Percentiles rank a stretch among this genome's conserved stretches.
These are phyloP conservation scores for Peronospora belbahrii DNA, from an alignment of 352 stramenopile species.

Conservation along the genomic window DNA sequence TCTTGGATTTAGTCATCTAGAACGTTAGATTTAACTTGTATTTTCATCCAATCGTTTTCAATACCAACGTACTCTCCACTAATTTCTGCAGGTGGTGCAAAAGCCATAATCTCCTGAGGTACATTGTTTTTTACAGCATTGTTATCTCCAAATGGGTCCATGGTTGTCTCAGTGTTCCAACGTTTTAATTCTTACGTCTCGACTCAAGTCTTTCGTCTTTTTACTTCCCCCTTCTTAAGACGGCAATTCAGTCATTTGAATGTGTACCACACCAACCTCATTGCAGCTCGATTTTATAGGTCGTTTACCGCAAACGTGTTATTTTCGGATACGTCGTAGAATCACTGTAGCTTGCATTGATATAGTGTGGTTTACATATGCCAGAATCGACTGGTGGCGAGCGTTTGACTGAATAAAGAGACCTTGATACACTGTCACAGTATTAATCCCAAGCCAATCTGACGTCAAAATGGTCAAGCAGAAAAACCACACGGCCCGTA, in stretches of 20 bases:
- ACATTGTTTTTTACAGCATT: slow-evolving; percentile 21
- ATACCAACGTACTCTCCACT: slow-evolving; percentile 38
- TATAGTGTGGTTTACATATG: slow-evolving; percentile 10
- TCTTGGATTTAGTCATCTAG: background rate
- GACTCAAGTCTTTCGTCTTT: no score
- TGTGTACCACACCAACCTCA: slow-evolving; percentile 15
- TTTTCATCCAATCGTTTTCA: background rate
- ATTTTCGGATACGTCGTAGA: no score
- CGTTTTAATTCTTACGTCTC: no score
- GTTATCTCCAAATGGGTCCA: slow-evolving; percentile 61
- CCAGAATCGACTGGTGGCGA: slow-evolving; percentile 22
- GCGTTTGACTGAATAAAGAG: slow-evolving; percentile 10
- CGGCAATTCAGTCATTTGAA: slow-evolving; percentile 4
- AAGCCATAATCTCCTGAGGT: slow-evolving; percentile 42
- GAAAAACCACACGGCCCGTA: slow-evolving; percentile 98
- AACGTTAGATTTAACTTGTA: background rate
- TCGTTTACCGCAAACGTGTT: no score
- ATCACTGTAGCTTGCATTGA: no score
- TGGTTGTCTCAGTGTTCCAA: no score
- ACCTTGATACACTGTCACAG: slow-evolving; percentile 16
- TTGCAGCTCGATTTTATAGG: no score
- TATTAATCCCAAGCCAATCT: slow-evolving; percentile 52
- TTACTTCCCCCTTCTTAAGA: slow-evolving; percentile 14
- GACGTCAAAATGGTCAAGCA: slow-evolving; percentile 86
- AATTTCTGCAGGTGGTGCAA: slow-evolving; percentile 44